A percentile compares a stretch with the other conserved stretches of the same genome.
Conservation (phyloP, 805 yeast genomes). For the Suhomyces faveliae region DNA sequence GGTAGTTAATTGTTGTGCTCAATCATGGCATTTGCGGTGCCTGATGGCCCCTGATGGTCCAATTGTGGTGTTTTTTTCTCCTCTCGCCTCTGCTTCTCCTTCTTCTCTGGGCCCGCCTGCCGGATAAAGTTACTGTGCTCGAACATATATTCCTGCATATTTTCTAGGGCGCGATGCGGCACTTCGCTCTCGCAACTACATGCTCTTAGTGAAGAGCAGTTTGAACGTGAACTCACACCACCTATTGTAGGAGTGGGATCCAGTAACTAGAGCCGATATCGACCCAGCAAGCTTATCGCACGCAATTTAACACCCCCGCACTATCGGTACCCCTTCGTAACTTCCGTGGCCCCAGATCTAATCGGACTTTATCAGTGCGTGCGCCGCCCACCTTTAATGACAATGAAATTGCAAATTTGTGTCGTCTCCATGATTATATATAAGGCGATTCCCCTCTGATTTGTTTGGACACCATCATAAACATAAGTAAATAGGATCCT, state of each 20-base stretch:
- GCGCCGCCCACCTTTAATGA: neutral
- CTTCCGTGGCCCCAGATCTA: neutral
- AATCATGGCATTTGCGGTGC: neutral
- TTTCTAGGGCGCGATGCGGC: neutral
- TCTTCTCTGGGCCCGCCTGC: neutral
- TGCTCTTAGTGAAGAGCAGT: conserved; percentile 2
- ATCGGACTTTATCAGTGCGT: neutral
- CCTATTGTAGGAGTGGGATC: neutral
- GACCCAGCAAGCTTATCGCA: neutral
- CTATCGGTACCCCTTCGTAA: neutral
- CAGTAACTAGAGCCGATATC: neutral
- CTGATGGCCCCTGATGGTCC: neutral
- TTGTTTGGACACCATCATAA: no score
- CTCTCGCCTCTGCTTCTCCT: neutral
- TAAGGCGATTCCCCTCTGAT: neutral
- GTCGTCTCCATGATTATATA: neutral
- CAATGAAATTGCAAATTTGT: neutral
- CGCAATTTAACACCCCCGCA: neutral
- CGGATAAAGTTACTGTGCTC: neutral
- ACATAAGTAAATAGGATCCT: neutral
- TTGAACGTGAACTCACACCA: neutral
- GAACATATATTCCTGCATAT: neutral
- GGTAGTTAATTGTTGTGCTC: neutral
- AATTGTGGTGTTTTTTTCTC: neutral
- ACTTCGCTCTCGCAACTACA: conserved; percentile 2